Percentiles rank a stretch among this genome's conserved stretches.
phyloP scores from a whole-genome alignment of 2,329 filamentous ascomycete genomes.

The Plenodomus biglobosus region DNA sequence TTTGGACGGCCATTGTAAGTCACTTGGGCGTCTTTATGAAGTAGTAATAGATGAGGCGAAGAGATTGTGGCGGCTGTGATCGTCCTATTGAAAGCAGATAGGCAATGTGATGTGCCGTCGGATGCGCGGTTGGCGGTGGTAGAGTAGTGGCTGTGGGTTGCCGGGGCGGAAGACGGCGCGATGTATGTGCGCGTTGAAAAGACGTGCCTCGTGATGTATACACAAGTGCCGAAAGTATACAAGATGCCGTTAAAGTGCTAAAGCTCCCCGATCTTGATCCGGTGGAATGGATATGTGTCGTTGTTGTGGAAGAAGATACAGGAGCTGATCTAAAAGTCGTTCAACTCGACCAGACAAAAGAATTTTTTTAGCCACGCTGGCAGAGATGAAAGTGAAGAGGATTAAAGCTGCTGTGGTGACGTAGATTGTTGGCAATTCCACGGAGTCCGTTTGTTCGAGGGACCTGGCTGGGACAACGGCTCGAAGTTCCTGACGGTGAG shows the following conservation, averaged over 20 bases:
- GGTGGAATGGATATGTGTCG: slow-evolving; percentile 7
- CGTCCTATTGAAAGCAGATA: background rate
- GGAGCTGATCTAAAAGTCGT: slow-evolving; percentile 1
- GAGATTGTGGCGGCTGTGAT: background rate
- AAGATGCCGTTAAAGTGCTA: slow-evolving; percentile 17
- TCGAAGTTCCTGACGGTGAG: slow-evolving; percentile 4
- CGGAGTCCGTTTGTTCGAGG: background rate
- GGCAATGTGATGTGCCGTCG: slow-evolving; percentile 3
- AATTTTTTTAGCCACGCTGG: background rate
- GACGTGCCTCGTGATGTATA: background rate
- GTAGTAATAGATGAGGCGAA: background rate
- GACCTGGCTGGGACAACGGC: slow-evolving; percentile 2
- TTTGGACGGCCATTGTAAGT: background rate
- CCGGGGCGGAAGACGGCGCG: slow-evolving; percentile 5
- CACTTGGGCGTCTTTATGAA: background rate
- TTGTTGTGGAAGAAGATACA: background rate
- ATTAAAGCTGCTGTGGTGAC: slow-evolving; percentile 7
- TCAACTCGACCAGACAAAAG: slow-evolving; percentile 1
- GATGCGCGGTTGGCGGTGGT: slow-evolving; percentile 7
- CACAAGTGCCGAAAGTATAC: slow-evolving; percentile 5
- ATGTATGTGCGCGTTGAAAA: background rate
- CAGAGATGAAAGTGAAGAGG: slow-evolving; percentile 4
- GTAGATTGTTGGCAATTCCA: background rate
- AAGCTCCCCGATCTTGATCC: slow-evolving; percentile 6
- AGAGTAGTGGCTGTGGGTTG: slow-evolving; percentile 7